These are phyloP conservation scores for Pecoramyces ruminantium DNA, from an alignment of 192 early-diverging fungal species.

Conservation along the genomic window DNA sequence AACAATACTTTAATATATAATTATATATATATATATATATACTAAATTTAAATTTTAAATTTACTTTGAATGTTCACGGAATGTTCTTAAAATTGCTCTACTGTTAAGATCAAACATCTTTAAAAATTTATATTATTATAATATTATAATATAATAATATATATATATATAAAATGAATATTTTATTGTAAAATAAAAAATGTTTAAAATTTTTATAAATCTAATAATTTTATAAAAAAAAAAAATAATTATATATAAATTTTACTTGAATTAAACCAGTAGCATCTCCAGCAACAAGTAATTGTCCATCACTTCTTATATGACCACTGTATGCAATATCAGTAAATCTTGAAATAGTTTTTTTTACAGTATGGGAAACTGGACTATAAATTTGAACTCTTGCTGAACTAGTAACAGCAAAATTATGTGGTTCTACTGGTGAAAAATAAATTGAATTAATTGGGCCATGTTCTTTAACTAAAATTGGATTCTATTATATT, in stretches of 20 bases:
- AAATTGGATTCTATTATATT: background rate
- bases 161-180: slow-evolving; percentile 5
- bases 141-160: background rate
- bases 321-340: slow-evolving; percentile 67
- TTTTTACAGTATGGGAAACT: slow-evolving; percentile 65
- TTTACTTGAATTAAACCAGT: slow-evolving; percentile 64
- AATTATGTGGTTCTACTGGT: slow-evolving; percentile 61
- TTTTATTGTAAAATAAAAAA: slow-evolving; percentile 20
- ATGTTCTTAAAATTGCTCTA: slow-evolving; percentile 34
- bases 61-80: slow-evolving; percentile 35
- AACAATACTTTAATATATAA: too few species aligned
- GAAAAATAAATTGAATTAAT: slow-evolving; percentile 29
- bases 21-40: too few species aligned
- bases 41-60: background rate
- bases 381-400: slow-evolving; percentile 83
- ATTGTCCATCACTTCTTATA: slow-evolving; percentile 70
- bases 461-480: background rate
- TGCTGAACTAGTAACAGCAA: slow-evolving; percentile 76
- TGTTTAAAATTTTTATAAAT: too few species aligned
- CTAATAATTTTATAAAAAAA: too few species aligned
- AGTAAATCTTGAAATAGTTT: slow-evolving; percentile 83
- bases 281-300: slow-evolving; percentile 85
- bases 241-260: too few species aligned
- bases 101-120: slow-evolving; percentile 30
- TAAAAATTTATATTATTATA: background rate